phyloP scores from a whole-genome alignment of 1,139 yeast genomes.

The Barnettozyma hawaiiensis region DNA sequence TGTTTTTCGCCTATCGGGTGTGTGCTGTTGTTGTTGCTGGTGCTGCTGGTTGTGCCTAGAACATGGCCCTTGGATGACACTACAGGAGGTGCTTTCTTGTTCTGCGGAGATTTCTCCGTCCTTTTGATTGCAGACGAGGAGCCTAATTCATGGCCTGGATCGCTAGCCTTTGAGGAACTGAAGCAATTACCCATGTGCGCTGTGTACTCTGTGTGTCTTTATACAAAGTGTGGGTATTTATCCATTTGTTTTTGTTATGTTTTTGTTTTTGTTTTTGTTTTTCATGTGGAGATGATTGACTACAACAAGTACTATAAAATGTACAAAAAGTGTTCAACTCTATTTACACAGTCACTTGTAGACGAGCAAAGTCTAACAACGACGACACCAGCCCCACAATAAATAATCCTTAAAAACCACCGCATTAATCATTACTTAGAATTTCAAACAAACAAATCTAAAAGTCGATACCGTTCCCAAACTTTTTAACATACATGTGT shows the following conservation, averaged over 20 bases:
- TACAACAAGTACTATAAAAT: no score
- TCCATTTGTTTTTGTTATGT: not conserved
- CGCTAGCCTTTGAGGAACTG: constrained; percentile 7
- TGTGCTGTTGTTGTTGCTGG: not conserved
- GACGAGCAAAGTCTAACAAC: not conserved
- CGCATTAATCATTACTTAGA: not conserved
- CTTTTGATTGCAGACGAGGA: constrained; percentile 5
- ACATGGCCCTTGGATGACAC: constrained; percentile 9
- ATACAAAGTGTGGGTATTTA: not conserved
- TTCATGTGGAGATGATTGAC: no score
- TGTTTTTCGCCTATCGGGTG: constrained; percentile 45
- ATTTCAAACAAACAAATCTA: not conserved
- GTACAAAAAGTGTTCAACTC: no score
- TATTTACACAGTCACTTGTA: not conserved
- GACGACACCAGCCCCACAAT: not conserved
- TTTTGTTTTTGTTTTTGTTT: not conserved
- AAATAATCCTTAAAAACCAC: not conserved
- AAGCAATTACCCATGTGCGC: constrained; percentile 12
- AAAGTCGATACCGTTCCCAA: not conserved
- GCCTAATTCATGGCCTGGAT: not conserved
- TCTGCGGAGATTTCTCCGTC: constrained; percentile 1
- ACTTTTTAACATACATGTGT: not conserved
- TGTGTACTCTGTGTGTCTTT: not conserved
- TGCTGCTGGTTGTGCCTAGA: constrained; percentile 6
- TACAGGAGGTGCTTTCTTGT: not conserved